These are phyloP conservation scores for Penicillium cinerascens DNA, from an alignment of 495 filamentous ascomycete genomes.

Conservation along the genomic window DNA sequence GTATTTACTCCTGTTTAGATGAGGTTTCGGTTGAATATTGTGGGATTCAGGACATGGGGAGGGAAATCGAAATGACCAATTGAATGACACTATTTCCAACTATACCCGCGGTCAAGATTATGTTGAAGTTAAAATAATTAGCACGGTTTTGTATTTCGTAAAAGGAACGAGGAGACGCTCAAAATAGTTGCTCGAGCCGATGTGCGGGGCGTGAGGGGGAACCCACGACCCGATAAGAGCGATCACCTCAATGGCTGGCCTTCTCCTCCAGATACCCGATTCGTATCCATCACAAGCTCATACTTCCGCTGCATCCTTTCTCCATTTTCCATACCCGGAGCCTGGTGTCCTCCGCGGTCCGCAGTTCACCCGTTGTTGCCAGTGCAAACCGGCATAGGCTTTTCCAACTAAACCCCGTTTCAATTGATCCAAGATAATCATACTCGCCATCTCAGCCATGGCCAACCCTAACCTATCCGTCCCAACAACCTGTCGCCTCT, in stretches of 20 bases:
- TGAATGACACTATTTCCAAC: neutral
- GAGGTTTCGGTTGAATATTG: neutral
- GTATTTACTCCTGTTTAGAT: conserved; percentile 29
- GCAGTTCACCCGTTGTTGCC: neutral
- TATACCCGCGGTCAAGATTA: neutral
- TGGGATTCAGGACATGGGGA: neutral
- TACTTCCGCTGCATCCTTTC: neutral
- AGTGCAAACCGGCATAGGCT: neutral
- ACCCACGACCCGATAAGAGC: conserved; percentile 9
- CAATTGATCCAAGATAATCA: neutral
- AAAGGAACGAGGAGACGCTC: neutral
- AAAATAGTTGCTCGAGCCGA: conserved; percentile 11
- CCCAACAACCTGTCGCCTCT: conserved; percentile 27
- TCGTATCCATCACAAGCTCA: neutral
- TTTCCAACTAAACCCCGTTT: neutral
- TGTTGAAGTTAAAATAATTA: neutral
- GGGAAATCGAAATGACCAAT: neutral
- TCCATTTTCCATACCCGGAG: neutral
- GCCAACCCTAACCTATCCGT: neutral
- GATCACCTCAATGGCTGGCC: neutral
- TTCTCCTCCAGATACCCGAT: conserved; percentile 19
- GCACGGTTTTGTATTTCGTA: too few species aligned
- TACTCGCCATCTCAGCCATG: conserved; percentile 1
- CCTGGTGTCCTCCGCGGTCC: neutral
- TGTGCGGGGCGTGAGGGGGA: conserved; percentile 24